Evolutionary conservation across 1,284 basidiomycete genomes (phyloP).

Genomic region (Trametes polyzona): DNA sequence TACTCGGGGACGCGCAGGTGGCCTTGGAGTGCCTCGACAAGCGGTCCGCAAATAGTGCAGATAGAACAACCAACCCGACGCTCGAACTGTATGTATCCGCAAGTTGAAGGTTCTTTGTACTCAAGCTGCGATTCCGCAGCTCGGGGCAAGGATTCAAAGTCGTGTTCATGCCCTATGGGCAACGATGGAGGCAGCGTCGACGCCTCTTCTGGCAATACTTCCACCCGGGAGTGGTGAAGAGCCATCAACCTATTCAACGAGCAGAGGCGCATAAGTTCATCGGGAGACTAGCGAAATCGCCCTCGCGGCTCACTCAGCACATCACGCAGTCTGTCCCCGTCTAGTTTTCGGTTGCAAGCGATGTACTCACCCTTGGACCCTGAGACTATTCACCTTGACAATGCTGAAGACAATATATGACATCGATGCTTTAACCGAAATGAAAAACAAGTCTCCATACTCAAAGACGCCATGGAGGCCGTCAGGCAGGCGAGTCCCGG

Average conservation of each 20-base stretch:
- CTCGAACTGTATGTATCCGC: background rate
- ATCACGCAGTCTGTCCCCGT: constrained; percentile 5
- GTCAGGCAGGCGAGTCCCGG: background rate
- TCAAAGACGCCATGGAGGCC: constrained; percentile 11
- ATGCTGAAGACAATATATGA: constrained; percentile 17
- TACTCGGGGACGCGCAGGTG: constrained; percentile 15
- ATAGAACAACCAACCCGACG: background rate
- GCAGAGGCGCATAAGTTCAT: constrained; percentile 18
- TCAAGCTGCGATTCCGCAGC: background rate
- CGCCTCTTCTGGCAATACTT: constrained; percentile 27
- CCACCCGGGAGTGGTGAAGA: constrained; percentile 2
- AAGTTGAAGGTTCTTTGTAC: background rate
- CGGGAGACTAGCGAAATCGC: background rate
- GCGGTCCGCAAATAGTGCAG: constrained; percentile 13
- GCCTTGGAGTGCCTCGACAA: constrained; percentile 21
- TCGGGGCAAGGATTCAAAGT: constrained; percentile 37
- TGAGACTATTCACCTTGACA: constrained; percentile 11
- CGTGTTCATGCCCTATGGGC: constrained; percentile 29
- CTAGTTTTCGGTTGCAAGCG: background rate
- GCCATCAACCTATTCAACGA: constrained; percentile 13
- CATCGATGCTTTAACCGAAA: constrained; percentile 6
- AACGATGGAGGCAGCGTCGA: constrained; percentile 24
- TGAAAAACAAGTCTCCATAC: constrained; percentile 11
- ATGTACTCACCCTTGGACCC: too few relatives aligned
- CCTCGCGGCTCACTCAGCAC: background rate